These are phyloP conservation scores for Phylloporus sp. DNA, from an alignment of 768 basidiomycete species.

Conservation along the genomic window DNA sequence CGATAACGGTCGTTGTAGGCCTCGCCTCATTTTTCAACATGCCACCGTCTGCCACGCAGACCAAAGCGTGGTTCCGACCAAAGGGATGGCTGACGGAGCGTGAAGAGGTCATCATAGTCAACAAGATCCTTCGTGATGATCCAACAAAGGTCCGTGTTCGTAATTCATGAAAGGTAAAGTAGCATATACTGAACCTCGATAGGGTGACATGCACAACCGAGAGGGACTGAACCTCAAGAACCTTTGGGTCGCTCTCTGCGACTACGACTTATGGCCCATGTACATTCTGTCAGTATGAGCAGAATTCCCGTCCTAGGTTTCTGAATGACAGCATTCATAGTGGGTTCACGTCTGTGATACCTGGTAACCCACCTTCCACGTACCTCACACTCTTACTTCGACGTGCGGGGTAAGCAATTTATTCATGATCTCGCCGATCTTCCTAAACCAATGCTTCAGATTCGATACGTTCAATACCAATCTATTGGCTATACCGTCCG, in stretches of 20 bases:
- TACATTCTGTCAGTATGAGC: conserved; percentile 41
- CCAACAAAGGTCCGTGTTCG: conserved; percentile 60
- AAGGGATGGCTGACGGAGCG: conserved; percentile 60
- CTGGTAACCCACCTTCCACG: conserved; percentile 40
- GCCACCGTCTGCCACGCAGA: conserved; percentile 58
- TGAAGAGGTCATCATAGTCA: conserved; percentile 57
- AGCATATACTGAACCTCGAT: neutral
- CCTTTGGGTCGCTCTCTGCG: conserved; percentile 50
- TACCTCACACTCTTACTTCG: conserved; percentile 65
- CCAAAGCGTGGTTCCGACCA: conserved; percentile 51
- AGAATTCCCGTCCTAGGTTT: neutral
- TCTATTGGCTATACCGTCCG: conserved; percentile 54
- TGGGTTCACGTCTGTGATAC: conserved; percentile 50
- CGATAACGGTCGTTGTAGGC: conserved; percentile 49
- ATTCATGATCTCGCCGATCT: neutral
- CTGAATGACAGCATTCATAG: conserved; percentile 22
- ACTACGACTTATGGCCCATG: conserved; percentile 64
- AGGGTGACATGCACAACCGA: conserved; percentile 62
- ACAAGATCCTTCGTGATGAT: conserved; percentile 58
- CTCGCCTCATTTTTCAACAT: conserved; percentile 52
- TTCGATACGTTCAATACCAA: conserved; percentile 59
- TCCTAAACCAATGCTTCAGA: conserved; percentile 26
- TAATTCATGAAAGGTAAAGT: neutral
- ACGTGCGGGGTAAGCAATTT: conserved; percentile 39
- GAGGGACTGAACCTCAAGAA: conserved; percentile 48